These are phyloP conservation scores for Podila epigama DNA, from an alignment of 192 early-diverging fungal genomes.

Conservation along the genomic window DNA sequence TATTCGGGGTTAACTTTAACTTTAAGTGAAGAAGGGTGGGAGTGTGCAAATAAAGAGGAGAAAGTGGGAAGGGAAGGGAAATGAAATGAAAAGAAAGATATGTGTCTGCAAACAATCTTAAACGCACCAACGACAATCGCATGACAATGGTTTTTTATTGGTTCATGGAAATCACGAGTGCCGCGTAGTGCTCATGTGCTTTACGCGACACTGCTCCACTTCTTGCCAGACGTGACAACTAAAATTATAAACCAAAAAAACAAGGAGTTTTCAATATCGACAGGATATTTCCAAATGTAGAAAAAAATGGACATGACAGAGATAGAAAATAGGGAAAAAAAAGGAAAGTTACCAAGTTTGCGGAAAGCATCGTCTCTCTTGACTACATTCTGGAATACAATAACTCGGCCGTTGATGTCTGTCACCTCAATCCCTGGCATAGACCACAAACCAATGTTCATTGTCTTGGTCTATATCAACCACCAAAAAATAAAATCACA, in stretches of 20 bases:
- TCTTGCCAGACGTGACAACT: conserved; percentile 39
- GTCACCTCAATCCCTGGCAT: conserved; percentile 48
- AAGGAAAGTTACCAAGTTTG: conserved; percentile 3
- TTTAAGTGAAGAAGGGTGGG: too few species aligned
- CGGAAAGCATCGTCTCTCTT: conserved; percentile 50
- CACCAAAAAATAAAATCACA: neutral
- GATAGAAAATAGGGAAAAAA: too few species aligned
- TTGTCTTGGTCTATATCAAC: conserved; percentile 19
- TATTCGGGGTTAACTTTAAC: neutral
- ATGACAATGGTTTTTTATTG: too few species aligned
- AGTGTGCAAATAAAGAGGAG: neutral
- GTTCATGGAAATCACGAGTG: too few species aligned
- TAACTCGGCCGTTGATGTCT: conserved; percentile 27
- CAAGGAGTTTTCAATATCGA: neutral
- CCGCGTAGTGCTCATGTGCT: too few species aligned
- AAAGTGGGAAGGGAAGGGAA: neutral
- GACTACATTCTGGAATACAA: conserved; percentile 36
- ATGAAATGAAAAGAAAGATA: neutral
- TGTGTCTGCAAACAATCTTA: neutral
- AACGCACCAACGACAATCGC: too few species aligned
- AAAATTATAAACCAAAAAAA: neutral
- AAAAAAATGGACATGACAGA: too few species aligned
- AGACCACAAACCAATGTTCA: conserved; percentile 44
- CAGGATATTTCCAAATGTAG: too few species aligned
- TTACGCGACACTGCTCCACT: conserved; percentile 33